Evolutionary conservation across 106 monocot species (phyloP).

Genomic region (Xerophyta viscosa): DNA sequence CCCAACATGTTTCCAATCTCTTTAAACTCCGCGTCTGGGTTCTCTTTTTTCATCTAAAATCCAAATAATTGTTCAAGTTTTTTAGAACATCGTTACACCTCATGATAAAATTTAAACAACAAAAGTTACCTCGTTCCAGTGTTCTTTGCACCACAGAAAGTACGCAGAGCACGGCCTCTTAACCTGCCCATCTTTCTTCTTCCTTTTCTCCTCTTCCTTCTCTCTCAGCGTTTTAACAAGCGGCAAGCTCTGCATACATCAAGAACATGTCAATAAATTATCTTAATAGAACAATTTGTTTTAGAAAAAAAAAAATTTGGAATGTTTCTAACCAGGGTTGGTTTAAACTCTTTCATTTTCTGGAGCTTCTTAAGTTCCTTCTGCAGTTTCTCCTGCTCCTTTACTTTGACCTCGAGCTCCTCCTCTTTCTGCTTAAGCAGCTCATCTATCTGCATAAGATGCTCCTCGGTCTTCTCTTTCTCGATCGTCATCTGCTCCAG

Average conservation of each 20-base stretch:
- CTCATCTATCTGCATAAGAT: conserved; percentile 49
- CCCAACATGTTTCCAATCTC: conserved; percentile 61
- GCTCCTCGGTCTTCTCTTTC: conserved; percentile 76
- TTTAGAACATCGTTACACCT: not conserved
- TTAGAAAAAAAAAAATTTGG: not conserved
- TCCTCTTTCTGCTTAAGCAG: conserved; percentile 56
- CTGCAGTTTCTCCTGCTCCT: conserved; percentile 64
- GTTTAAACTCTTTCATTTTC: conserved; percentile 79
- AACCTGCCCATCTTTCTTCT: conserved; percentile 28
- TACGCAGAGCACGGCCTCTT: conserved; percentile 83
- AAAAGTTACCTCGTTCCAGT: conserved; percentile 58
- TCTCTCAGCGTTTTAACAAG: conserved; percentile 52
- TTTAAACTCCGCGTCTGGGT: conserved; percentile 56
- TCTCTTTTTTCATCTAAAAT: conserved; percentile 55
- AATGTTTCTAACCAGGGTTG: conserved; percentile 43
- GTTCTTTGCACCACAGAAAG: conserved; percentile 69
- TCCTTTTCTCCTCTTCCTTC: conserved; percentile 48
- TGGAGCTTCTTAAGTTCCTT: conserved; percentile 81
- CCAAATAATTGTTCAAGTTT: not conserved
- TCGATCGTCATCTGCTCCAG: conserved; percentile 53
- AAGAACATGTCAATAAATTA: not conserved
- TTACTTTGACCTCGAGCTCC: conserved; percentile 40
- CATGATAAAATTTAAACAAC: not conserved
- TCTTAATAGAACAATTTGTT: not conserved
- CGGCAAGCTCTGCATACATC: conserved; percentile 38